A percentile compares a stretch with the other conserved stretches of the same genome.
phyloP scores from a whole-genome alignment of 1,284 basidiomycete genomes.

The Pseudozyma sp. region DNA sequence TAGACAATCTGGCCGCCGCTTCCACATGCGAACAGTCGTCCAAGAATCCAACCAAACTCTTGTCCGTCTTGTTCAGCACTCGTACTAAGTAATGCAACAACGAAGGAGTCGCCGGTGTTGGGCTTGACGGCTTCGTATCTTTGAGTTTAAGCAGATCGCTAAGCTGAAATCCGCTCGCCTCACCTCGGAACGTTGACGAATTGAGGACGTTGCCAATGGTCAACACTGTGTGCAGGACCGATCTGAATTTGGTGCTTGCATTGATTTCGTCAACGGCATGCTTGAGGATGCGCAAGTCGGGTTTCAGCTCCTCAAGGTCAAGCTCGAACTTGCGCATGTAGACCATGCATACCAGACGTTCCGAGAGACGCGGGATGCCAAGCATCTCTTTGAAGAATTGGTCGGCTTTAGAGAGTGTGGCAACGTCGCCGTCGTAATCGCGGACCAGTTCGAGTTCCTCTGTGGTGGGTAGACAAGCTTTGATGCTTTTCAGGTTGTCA shows the following conservation, averaged over 20 bases:
- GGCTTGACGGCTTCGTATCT: slow-evolving; percentile 82
- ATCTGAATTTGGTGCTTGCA: slow-evolving; percentile 77
- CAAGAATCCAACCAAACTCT: slow-evolving; percentile 78
- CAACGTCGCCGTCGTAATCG: slow-evolving; percentile 56
- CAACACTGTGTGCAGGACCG: slow-evolving; percentile 76
- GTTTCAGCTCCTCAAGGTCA: slow-evolving; percentile 84
- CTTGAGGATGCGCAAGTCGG: slow-evolving; percentile 82
- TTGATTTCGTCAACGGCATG: slow-evolving; percentile 81
- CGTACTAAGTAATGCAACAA: slow-evolving; percentile 86
- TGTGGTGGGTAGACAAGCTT: slow-evolving; percentile 53
- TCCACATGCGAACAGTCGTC: slow-evolving; percentile 85
- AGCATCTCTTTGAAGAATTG: slow-evolving; percentile 86
- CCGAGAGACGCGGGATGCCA: slow-evolving; percentile 78
- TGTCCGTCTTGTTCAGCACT: slow-evolving; percentile 78
- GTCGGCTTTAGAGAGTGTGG: slow-evolving; percentile 75
- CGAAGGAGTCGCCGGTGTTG: slow-evolving; percentile 80
- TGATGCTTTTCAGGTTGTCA: slow-evolving; percentile 57
- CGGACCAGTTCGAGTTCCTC: slow-evolving; percentile 61
- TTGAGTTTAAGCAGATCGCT: slow-evolving; percentile 84
- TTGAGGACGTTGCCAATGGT: slow-evolving; percentile 85
- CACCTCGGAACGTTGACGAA: slow-evolving; percentile 82
- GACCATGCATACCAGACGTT: slow-evolving; percentile 83
- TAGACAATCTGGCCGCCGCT: slow-evolving; percentile 73
- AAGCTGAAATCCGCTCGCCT: slow-evolving; percentile 84
- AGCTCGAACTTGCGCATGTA: slow-evolving; percentile 83